phyloP scores from a whole-genome alignment of 2,329 filamentous ascomycete species.

The Pyrenochaeta sp. region DNA sequence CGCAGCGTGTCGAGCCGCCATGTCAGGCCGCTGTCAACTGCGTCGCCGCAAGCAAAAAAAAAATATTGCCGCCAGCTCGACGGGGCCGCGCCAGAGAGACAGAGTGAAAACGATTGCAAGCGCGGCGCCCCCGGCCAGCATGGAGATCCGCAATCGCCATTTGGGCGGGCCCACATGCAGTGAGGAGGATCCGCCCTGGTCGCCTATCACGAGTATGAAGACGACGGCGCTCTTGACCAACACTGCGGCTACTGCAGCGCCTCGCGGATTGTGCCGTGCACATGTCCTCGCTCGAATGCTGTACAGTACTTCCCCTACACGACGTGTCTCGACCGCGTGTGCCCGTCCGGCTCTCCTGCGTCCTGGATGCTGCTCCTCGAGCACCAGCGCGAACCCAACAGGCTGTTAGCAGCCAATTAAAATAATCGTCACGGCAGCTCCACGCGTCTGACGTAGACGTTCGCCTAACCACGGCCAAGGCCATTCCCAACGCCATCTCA shows the following conservation, averaged over 20 bases:
- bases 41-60: background rate
- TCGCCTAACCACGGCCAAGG: conserved; percentile 28
- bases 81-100: background rate
- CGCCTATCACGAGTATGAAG: background rate
- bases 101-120: conserved; percentile 1
- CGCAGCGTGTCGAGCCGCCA: background rate
- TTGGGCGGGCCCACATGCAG: conserved; percentile 5
- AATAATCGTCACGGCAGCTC: conserved; percentile 21
- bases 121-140: conserved; percentile 15
- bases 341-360: background rate
- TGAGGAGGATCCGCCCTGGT: conserved; percentile 6
- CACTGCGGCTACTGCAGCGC: conserved; percentile 1
- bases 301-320: background rate
- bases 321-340: background rate
- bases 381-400: conserved; percentile 28
- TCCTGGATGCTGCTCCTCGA: conserved; percentile 4
- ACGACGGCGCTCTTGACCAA: conserved; percentile 1
- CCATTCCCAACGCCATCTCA: conserved; percentile 22
- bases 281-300: background rate
- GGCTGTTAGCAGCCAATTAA: conserved; percentile 22
- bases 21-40: background rate
- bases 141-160: conserved; percentile 12
- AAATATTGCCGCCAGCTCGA: background rate
- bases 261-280: conserved; percentile 2
- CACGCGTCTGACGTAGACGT: conserved; percentile 37